phyloP scores from a whole-genome alignment of 2,329 filamentous ascomycete species.

The Polytolypa hystricis region DNA sequence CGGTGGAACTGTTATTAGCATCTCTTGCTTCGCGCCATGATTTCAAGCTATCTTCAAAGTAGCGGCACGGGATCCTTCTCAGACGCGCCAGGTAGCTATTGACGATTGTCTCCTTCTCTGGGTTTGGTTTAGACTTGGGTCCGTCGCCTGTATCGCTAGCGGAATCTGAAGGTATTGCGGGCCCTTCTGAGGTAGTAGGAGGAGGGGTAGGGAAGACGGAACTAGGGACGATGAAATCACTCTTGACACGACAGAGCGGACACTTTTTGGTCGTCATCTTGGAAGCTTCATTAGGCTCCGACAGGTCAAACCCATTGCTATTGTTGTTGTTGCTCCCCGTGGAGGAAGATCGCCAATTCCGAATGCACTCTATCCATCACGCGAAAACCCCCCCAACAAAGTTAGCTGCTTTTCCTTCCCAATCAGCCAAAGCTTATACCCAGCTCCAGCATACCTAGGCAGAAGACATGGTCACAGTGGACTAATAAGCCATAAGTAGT shows the following conservation, averaged over 20 bases:
- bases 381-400: neutral
- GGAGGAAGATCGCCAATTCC: constrained; percentile 18
- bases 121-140: constrained; percentile 8
- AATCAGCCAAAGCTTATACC: no score
- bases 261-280: constrained; percentile 18
- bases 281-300: constrained; percentile 7
- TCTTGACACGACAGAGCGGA: constrained; percentile 19
- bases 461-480: constrained; percentile 21
- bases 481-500: constrained; percentile 18
- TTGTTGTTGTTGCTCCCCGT: constrained; percentile 9
- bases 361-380: constrained; percentile 16
- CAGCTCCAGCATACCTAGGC: constrained; percentile 15
- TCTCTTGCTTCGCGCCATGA: constrained; percentile 6
- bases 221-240: constrained; percentile 20
- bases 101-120: constrained; percentile 16
- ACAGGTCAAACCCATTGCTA: constrained; percentile 7
- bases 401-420: no score
- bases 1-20: neutral
- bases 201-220: constrained; percentile 16
- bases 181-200: neutral
- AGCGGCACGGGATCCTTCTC: constrained; percentile 18
- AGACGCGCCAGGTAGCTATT: constrained; percentile 16
- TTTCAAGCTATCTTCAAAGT: constrained; percentile 12
- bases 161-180: constrained; percentile 1
- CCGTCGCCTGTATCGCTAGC: constrained; percentile 3